Base-by-base conservation (phyloP, 768 basidiomycete species). In the Boletus rubescentipes region DNA sequence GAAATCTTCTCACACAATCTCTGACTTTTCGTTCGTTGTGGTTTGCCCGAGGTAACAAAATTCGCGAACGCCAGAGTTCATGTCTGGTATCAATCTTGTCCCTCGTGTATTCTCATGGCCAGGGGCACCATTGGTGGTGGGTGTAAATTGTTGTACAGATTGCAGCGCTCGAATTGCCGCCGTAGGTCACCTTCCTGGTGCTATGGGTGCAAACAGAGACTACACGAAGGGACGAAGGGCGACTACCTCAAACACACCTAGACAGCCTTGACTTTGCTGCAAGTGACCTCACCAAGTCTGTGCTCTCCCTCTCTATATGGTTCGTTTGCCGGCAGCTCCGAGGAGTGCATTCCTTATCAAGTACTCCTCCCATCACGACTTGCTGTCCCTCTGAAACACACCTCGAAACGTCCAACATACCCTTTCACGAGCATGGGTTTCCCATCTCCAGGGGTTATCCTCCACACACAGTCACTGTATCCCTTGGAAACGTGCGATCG, bases 211-310 rank as follows among this genome's bases (percentile, higher is more conserved):
- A 64, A 20, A 53, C 49, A 47, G 60, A 64, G 50, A 41, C 42
- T 29, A 2, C 49, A 4, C 58, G 46, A 37, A 41, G 35, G 41
- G 48, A 42, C 18, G 30, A 44, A 29, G 15, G 16, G 48, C 26
- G 18, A 18, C 47, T 50, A 18, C 46, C 31, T n/a, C 47, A 31
- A 37, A 23, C 26, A 26, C 46, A 23, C 9, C 48, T 31, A 35
- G 55, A 58, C 54, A 49, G 42, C 10, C 49, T 67, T 30, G 56
- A 37, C 15, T 62, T 65, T 16, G 65, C 56, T 46, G 43, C 55
- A 32, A 62, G 32, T 9, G 61, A 71, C 45, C 42, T 61, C 18
- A 16, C 39, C 45, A 69, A 69, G 42, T 46, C 52, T 9, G 12
- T 51, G 3, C 12, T 64, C 42, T 65, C 57, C 29, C 29, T 67